Base-by-base conservation (phyloP, 805 yeast genomes). In the Candida railenensis region DNA sequence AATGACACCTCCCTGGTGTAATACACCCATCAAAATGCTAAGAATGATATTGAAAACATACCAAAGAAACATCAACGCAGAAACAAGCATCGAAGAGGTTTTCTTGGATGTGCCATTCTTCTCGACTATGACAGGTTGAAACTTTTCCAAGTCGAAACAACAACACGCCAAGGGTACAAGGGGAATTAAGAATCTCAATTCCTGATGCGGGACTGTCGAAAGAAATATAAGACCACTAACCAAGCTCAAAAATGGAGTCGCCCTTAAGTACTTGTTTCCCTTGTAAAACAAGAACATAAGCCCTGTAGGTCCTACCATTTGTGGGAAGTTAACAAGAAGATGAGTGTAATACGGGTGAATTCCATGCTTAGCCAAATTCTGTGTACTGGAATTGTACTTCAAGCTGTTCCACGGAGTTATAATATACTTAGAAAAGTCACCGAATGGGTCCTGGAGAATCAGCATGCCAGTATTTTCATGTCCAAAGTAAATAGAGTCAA, bases 1-100 rank as follows among this genome's bases (percentile, higher is more conserved):
- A 1, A 92, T 68, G 0, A 94, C 80, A 1, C 99, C 99, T 36
- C 92, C 90, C 69, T 94, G 99, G 57, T 94, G 99, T 22, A 82
- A 72, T 0, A 81, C 61, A 0, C 98, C 98, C 86, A 88, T 83
- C 1, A 91, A 50, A 0, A 83, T 12, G 1, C 82, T 80, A 69
- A 88, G 62, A 0, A 71, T 37, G 0, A 77, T 12, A 58, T 90
- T 91, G 69, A 88, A 94, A 0, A 68, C 48, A 16, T 83, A 64
- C 91, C 96, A 88, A 0, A 64, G 34, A 28, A 62, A 55, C 15
- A 74, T 52, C 3, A 70, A 45, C 3, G 60, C 34, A 3, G 63
- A 52, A 5, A 62, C 52, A 15, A 51, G 22, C 22, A n/a, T 20
- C 11, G 20, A 47, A 38, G 41, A 34, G 47, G 37, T 34, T 7